Base-by-base conservation (phyloP, 192 early-diverging fungal genomes). In the Coemansia pectinata region DNA sequence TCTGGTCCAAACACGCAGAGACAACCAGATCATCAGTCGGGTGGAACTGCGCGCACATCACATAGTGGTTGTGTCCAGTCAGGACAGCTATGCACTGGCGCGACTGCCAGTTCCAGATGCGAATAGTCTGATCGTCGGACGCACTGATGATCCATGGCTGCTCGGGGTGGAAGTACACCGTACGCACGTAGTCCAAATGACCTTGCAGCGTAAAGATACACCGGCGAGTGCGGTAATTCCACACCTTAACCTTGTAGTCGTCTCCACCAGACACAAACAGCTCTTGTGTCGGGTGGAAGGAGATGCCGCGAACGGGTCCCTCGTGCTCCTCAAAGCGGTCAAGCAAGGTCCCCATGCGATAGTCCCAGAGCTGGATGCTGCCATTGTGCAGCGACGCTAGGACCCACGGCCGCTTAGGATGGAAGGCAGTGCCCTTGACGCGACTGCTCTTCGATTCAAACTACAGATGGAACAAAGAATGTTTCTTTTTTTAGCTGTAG, bases 61-160 rank as follows among this genome's bases (percentile, higher is more conserved):
- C 96, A 76, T 98, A 99, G 85, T 99, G 96, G 71, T 95, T 96
- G 83, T 99, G 97, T 5, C 98, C 98, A 0, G 98, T 97, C 38
- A 99, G 84, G 55, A 98, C 95, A 31, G 95, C 95, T 67, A 99
- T 98, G 72, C 96, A 98, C 78, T 91, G 96, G 62, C 96, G 86
- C 34, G 94, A 96, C 81, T 99, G 98, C 98, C 98, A 99, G 87
- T 99, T 99, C 98, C 98, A 99, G 63, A 99, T 98, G 58, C 98
- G 93, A 69, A 98, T 96, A 7, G 98, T 98, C 75, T 99, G 96
- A 83, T 99, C 98, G 71, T 99, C 98, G 7, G 95, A 96, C 62
- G 93, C 92, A 66, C 88, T 91, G 67, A 98, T 90, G 62, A 99
- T 98, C 98, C 98, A 99, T 34, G 98, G 98, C 71, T 91, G 90